These are phyloP conservation scores for Asterophora lycoperdoides DNA, from an alignment of 768 basidiomycete species.

Conservation along the genomic window DNA sequence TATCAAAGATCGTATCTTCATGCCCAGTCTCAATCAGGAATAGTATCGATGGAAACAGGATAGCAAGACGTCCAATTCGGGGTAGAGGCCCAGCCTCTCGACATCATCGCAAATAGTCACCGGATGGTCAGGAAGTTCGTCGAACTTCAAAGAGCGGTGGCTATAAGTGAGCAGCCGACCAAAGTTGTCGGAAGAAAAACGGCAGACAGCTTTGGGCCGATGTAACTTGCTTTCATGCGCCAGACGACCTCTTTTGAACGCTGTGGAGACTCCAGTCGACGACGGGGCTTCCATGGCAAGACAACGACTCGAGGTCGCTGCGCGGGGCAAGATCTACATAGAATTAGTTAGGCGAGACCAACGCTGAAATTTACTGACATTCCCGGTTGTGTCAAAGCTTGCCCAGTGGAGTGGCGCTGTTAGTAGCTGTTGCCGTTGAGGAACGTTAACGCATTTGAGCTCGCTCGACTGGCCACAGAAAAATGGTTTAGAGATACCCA, in stretches of 20 bases:
- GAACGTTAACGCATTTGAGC: constrained; percentile 22
- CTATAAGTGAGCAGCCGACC: constrained; percentile 19
- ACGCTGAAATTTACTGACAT: constrained; percentile 16
- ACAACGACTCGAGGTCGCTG: constrained; percentile 54
- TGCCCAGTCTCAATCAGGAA: constrained; percentile 10
- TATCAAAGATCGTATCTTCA: constrained; percentile 8
- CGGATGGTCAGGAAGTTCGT: constrained; percentile 20
- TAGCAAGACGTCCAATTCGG: constrained; percentile 17
- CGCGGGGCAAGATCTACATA: constrained; percentile 28
- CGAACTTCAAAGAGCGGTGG: constrained; percentile 19
- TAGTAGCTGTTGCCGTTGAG: constrained; percentile 18
- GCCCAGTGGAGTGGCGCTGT: constrained; percentile 29
- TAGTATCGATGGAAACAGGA: constrained; percentile 6
- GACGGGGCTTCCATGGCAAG: constrained; percentile 27
- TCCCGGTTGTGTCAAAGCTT: constrained; percentile 27
- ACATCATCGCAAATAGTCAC: constrained; percentile 13
- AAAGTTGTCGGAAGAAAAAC: constrained; percentile 22
- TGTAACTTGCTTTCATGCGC: constrained; percentile 13
- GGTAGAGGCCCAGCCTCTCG: constrained; percentile 12
- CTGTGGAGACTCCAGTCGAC: constrained; percentile 11
- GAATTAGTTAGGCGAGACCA: too few species aligned
- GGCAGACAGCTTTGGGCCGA: constrained; percentile 13
- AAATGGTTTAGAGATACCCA: constrained; percentile 24
- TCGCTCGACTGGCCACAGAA: constrained; percentile 1
- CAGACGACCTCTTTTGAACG: constrained; percentile 16